Evolutionary conservation across 164 flowering plant species (phyloP).

Genomic region (Magnolia changhungtana): DNA sequence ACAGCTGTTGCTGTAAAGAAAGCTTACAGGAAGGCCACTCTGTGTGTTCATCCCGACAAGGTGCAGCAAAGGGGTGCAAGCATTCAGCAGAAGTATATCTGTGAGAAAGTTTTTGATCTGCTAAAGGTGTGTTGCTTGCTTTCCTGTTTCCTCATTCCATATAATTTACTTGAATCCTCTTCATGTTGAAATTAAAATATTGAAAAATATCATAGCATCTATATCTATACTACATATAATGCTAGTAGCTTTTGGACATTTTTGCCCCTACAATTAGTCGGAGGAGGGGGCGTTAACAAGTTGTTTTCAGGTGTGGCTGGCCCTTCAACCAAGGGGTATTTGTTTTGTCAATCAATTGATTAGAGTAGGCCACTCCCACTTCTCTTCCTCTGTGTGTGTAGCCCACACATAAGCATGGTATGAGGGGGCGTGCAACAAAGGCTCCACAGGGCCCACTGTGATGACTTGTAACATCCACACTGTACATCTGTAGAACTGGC

Average conservation of each 20-base stretch:
- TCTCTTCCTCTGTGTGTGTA: too few relatives aligned
- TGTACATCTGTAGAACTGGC: too few relatives aligned
- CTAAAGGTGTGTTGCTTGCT: slow-evolving; percentile 56
- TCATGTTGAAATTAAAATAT: not conserved
- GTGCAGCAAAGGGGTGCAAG: slow-evolving; percentile 91
- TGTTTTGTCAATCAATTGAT: too few relatives aligned
- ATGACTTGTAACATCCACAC: too few relatives aligned
- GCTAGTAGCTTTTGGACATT: not conserved
- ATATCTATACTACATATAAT: not conserved
- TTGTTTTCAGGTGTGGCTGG: too few relatives aligned
- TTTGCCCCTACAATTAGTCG: too few relatives aligned
- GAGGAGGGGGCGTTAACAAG: too few relatives aligned
- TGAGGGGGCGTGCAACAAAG: too few relatives aligned
- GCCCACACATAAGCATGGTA: too few relatives aligned
- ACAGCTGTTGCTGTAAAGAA: slow-evolving; percentile 74
- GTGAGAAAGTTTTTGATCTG: slow-evolving; percentile 96
- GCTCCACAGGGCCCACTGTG: too few relatives aligned
- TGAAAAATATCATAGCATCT: not conserved
- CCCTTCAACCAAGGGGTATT: too few relatives aligned
- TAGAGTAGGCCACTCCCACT: too few relatives aligned
- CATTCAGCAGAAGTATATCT: slow-evolving; percentile 82
- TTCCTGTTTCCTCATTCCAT: not conserved
- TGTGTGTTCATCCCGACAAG: slow-evolving; percentile 91
- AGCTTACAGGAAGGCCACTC: slow-evolving; percentile 89
- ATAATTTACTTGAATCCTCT: not conserved